These are phyloP conservation scores for Talaromyces albobiverticillius DNA, from an alignment of 2,329 filamentous ascomycete genomes.

Conservation along the genomic window DNA sequence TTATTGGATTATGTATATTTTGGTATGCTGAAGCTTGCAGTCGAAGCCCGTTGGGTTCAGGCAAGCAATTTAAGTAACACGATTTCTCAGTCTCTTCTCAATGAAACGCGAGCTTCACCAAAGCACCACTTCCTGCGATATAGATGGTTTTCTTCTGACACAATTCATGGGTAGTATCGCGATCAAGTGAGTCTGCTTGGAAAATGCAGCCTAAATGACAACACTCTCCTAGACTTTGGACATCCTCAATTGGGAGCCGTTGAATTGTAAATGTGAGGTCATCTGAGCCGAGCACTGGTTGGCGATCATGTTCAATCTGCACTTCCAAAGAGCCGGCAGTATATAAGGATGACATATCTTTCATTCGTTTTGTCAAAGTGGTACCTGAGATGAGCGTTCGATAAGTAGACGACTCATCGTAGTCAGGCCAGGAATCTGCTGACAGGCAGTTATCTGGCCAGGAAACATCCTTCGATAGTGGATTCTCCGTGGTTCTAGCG, in stretches of 20 bases:
- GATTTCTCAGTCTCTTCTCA: background rate
- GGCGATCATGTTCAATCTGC: slow-evolving; percentile 4
- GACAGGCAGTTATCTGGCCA: background rate
- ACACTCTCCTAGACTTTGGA: background rate
- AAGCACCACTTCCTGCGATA: background rate
- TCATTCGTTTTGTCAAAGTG: background rate
- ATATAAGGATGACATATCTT: background rate
- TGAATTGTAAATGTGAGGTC: background rate
- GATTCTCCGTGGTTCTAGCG: background rate
- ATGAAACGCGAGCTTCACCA: background rate
- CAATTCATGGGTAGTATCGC: background rate
- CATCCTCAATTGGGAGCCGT: slow-evolving; percentile 1
- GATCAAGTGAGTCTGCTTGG: background rate
- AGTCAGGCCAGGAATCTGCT: background rate
- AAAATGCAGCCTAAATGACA: slow-evolving; percentile 7
- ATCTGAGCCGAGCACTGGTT: background rate
- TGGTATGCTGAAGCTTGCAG: too few relatives aligned
- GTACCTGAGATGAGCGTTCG: background rate
- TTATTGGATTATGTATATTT: background rate
- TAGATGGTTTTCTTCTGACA: background rate
- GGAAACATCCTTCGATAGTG: background rate
- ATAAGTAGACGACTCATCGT: background rate
- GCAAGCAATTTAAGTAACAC: too few relatives aligned
- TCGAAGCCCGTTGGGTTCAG: too few relatives aligned
- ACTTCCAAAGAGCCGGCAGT: slow-evolving; percentile 2